Conservation (phyloP, 192 early-diverging fungal genomes). For the Coemansia aciculifera region DNA sequence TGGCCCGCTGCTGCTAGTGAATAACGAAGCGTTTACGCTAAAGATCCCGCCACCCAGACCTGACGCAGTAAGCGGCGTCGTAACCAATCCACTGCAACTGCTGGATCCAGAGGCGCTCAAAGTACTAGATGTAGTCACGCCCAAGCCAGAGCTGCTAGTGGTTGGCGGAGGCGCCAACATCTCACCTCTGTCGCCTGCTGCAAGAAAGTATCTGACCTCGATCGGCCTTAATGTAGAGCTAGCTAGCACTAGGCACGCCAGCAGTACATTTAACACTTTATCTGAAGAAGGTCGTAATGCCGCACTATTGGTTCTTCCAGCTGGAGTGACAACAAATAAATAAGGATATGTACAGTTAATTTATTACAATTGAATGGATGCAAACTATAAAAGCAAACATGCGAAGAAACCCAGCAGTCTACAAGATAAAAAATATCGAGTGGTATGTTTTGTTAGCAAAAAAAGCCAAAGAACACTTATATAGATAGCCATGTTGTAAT, state of each 20-base stretch:
- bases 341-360: constrained; percentile 1
- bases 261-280: constrained; percentile 43
- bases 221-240: constrained; percentile 49
- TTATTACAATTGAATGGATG: background rate
- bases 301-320: constrained; percentile 40
- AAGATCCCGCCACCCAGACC: constrained; percentile 43
- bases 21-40: constrained; percentile 47
- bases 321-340: constrained; percentile 25
- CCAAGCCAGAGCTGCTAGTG: constrained; percentile 50
- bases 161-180: constrained; percentile 46
- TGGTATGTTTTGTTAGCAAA: background rate
- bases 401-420: background rate
- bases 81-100: constrained; percentile 26
- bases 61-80: constrained; percentile 15
- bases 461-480: too few relatives aligned
- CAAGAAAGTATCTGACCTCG: constrained; percentile 38
- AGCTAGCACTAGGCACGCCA: constrained; percentile 37
- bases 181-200: constrained; percentile 18
- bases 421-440: background rate
- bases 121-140: constrained; percentile 35
- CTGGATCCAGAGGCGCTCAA: constrained; percentile 26
- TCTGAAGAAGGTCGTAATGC: constrained; percentile 47
- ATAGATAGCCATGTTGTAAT: background rate
- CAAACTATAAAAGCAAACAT: background rate
- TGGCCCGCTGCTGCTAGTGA: constrained; percentile 48